Evolutionary conservation across 345 rosid genomes (phyloP), one percentile per base, ranked within the genome.

Genomic region (Gossypium herbaceum): DNA sequence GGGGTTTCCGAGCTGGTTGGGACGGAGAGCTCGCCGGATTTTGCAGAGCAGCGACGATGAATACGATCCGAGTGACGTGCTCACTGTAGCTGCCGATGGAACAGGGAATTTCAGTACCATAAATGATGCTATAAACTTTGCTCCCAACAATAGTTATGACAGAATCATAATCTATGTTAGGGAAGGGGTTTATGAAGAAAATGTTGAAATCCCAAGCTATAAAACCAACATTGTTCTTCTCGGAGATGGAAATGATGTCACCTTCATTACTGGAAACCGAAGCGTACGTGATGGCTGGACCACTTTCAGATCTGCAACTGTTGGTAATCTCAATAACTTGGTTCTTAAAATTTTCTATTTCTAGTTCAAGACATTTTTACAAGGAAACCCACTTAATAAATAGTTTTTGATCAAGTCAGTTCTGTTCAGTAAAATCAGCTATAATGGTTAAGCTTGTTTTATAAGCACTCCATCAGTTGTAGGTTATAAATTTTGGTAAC

Each of bases 241-340:
- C 5, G 98, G 98, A 60, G 94, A 86, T 75, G 98, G 97, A 12
- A 80, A 77, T 52, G 89, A 85, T 71, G 82, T 79, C 74, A 91
- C 98, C 9, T 73, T 86, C 57, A 81, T 94, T 29, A 83, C 89
- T 43, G 97, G 94, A 1, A 85, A 77, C 65, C 79, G 97, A 77
- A 94, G 91, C 64, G 85, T 89, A 0, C 90, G 7, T 7, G 97
- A 89, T 80, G 91, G 94, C 24, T 88, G 97, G 97, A 94, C 98
- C 76, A 92, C 97, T 75, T 94, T 92, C 88, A 82, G 97, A 88
- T 94, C 98, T 73, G 98, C 98, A 45, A 90, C 97, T 70, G 82
- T 94, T 43, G 97, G 98, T 94, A 81, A 67, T 61, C 7, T 50
- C 52, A 48, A 48, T 48, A 34, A 34, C 41, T 34, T 34, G 41